These are phyloP conservation scores for Cystobasidium onofrii DNA, from an alignment of 768 basidiomycete species.

Conservation along the genomic window DNA sequence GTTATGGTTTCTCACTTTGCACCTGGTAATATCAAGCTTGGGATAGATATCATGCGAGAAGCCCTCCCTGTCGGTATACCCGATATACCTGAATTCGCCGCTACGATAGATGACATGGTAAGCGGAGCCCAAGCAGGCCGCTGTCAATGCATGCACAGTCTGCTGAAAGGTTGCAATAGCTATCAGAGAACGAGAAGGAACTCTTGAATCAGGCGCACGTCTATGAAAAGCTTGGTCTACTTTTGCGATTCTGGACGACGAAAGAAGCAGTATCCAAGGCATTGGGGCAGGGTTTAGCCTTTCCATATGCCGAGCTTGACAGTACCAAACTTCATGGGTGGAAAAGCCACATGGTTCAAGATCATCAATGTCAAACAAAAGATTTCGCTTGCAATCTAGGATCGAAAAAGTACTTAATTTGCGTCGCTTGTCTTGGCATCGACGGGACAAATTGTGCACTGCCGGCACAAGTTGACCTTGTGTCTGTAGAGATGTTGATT, in stretches of 20 bases:
- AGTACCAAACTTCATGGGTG: background rate
- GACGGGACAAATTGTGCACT: background rate
- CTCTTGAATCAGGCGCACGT: background rate
- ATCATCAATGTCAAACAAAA: background rate
- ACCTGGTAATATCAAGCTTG: background rate
- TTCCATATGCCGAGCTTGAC: slow-evolving; percentile 18
- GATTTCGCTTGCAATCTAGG: background rate
- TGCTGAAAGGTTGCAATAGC: background rate
- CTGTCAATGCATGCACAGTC: background rate
- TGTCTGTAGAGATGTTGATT: background rate
- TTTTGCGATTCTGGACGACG: slow-evolving; percentile 10
- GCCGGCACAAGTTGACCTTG: background rate
- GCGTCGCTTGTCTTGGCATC: background rate
- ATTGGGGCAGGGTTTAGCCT: slow-evolving; percentile 8
- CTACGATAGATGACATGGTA: slow-evolving; percentile 15
- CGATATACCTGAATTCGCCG: slow-evolving; percentile 15
- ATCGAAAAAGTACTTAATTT: background rate
- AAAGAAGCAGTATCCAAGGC: slow-evolving; percentile 31
- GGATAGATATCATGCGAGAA: slow-evolving; percentile 25
- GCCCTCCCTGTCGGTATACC: slow-evolving; percentile 11
- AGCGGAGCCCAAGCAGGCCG: background rate
- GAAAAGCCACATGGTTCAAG: background rate
- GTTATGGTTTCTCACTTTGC: background rate
- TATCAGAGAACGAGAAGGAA: slow-evolving; percentile 1
- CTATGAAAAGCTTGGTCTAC: background rate